Base-by-base conservation (phyloP, 129 eudicot species). In the Artemisia annua region DNA sequence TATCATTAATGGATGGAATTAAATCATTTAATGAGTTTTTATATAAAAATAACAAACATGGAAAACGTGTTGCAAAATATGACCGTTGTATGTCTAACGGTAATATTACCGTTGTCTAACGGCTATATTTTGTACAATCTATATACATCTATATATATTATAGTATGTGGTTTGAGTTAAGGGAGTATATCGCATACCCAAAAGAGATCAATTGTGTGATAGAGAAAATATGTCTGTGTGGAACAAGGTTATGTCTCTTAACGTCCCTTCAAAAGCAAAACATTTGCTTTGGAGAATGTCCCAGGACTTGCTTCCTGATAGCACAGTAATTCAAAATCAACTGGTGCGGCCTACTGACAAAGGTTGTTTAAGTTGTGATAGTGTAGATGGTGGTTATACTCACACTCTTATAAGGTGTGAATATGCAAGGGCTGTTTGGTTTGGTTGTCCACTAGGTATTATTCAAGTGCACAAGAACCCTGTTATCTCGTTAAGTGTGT, bases 241-340 rank as follows among this genome's bases (percentile, higher is more conserved):
- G 75, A 15, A 58, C 22, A 71, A 3, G 44, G 67, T 59, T 20
- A 58, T 67, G 67, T 71, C 76, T 58, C 67, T 71, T 71, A 5
- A 14, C 17, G 67, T 24, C n/a, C 76, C 67, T 43, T 71, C 57
- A 15, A 71, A 58, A 59, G 75, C 55, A 2, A 70, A 70, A 56
- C 66, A 70, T 70, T 44, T 44, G 22, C 13, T 71, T 39, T 58
- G 67, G 75, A 71, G 67, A 19, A 22, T 71, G 15, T 57, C 56
- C n/a, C 15, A 57, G 6, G 67, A 71, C 55, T 58, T 57, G 14
- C 56, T 71, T 71, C 67, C 57, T 5, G 44, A 71, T 14, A 18
- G 44, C 24, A 71, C 10, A 9, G 11, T 12, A 2, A 71, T 71
- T 4, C 48, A 4, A 18, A 57, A 16, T 56, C 46, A 11, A 6